These are phyloP conservation scores for Phragmites australis DNA, from an alignment of 176 grass and related monocot species.

Conservation along the genomic window DNA sequence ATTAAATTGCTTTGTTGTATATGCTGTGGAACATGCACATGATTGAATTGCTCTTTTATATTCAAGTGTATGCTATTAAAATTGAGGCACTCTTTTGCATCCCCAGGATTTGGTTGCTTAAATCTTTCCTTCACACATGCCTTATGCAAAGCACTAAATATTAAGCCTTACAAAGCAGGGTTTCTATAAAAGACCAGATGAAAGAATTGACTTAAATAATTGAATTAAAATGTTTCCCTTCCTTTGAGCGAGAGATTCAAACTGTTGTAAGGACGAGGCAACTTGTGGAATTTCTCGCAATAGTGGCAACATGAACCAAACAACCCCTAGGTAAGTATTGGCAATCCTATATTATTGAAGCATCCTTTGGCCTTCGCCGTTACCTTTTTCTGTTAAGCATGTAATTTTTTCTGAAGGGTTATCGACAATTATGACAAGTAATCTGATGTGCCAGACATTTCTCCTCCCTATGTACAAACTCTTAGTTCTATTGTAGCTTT, in stretches of 20 bases:
- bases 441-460: neutral
- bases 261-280: slow-evolving; percentile 10
- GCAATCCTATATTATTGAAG: slow-evolving; percentile 7
- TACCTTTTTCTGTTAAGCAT: slow-evolving; percentile 12
- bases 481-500: too few species aligned
- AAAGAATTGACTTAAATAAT: neutral
- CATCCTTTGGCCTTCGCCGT: neutral
- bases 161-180: slow-evolving; percentile 15
- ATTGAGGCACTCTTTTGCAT: slow-evolving; percentile 27
- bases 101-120: slow-evolving; percentile 12
- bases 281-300: neutral
- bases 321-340: neutral
- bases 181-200: neutral
- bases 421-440: slow-evolving; percentile 10
- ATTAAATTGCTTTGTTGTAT: slow-evolving; percentile 3
- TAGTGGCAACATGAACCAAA: slow-evolving; percentile 6
- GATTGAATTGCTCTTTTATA: neutral
- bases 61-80: slow-evolving; percentile 21
- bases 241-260: slow-evolving; percentile 21
- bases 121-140: neutral
- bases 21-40: too few species aligned
- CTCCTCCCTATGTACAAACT: neutral
- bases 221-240: slow-evolving; percentile 4
- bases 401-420: neutral
- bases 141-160: slow-evolving; percentile 21